Base-by-base conservation (phyloP, 1,139 yeast genomes). In the Pichia sp. region DNA sequence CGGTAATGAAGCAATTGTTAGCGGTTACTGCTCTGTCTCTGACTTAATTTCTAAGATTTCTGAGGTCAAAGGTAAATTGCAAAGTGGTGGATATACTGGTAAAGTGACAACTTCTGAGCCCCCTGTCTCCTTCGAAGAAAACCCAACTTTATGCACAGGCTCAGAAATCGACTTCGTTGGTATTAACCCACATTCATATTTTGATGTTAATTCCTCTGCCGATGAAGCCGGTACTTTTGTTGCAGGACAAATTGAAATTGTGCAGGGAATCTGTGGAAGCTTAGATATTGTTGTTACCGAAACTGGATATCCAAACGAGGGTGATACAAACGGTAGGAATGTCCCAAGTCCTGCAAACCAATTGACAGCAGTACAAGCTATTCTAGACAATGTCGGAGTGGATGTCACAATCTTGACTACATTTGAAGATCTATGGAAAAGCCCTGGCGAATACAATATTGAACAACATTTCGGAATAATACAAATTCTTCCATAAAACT, bases 241-340 rank as follows among this genome's bases (percentile, higher is more conserved):
- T 48, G 70, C 73, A 50, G 78, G 80, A 28, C 95, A 89, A 70
- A 72, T 81, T 55, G 67, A 66, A 25, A 66, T 81, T 54, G 82
- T 82, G 23, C 72, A 76, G 60, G 70, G 70, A 19, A 70, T 75
- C 44, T 83, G 91, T 69, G 59, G 59, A n/a, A 75, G 76, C 37
- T 64, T 70, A 57, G 73, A 73, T 53, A 75, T 79, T 26, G 73
- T 76, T 36, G 79, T 85, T 50, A 84, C 95, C 16, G 97, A 90
- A 70, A 88, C 96, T 4, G 97, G 97, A 39, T 90, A 87, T 67
- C 97, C 97, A 58, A 81, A 84, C 58, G 71, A 74, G 43, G 97
- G 97, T 60, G 67, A 67, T 54, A 71, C 75, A 51, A 82, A 87
- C 64, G 96, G 96, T 52, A 70, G 70, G 47, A 87, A 90, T 61